Conservation (phyloP, 805 yeast species). For the Dipodascus albidus region DNA sequence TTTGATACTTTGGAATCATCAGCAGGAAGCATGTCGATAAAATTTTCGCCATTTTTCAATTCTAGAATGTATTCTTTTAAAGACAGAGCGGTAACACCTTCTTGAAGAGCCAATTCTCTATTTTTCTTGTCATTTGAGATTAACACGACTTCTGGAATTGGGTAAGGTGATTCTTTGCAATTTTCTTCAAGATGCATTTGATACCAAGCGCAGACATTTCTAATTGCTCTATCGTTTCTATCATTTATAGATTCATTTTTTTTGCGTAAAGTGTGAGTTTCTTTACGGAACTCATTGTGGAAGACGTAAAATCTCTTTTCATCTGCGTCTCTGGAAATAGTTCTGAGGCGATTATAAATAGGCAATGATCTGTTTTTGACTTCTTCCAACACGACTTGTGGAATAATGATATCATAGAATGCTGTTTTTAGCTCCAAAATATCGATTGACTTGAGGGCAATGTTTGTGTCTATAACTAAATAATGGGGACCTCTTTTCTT, state of each 20-base stretch:
- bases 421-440: conserved; percentile 65
- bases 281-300: conserved; percentile 80
- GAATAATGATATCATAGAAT: conserved; percentile 84
- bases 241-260: conserved; percentile 72
- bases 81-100: conserved; percentile 43
- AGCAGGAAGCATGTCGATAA: conserved; percentile 67
- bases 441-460: conserved; percentile 81
- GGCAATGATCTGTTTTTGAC: conserved; percentile 82
- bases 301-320: conserved; percentile 81
- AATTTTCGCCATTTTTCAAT: conserved; percentile 60
- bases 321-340: conserved; percentile 54
- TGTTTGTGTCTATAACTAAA: conserved; percentile 76
- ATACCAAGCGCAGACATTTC: conserved; percentile 66
- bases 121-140: conserved; percentile 74
- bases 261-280: conserved; percentile 53
- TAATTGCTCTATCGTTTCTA: conserved; percentile 82
- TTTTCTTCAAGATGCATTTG: conserved; percentile 42
- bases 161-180: conserved; percentile 13
- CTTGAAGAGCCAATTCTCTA: conserved; percentile 40
- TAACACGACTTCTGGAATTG: conserved; percentile 22
- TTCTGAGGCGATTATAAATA: conserved; percentile 72
- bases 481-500: conserved; percentile 59
- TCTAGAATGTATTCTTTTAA: conserved; percentile 59
- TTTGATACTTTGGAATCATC: conserved; percentile 19
- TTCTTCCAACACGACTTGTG: conserved; percentile 91